Evolutionary conservation across 2,329 filamentous ascomycete genomes (phyloP).

Genomic region (Ophiostoma triangulosporum): DNA sequence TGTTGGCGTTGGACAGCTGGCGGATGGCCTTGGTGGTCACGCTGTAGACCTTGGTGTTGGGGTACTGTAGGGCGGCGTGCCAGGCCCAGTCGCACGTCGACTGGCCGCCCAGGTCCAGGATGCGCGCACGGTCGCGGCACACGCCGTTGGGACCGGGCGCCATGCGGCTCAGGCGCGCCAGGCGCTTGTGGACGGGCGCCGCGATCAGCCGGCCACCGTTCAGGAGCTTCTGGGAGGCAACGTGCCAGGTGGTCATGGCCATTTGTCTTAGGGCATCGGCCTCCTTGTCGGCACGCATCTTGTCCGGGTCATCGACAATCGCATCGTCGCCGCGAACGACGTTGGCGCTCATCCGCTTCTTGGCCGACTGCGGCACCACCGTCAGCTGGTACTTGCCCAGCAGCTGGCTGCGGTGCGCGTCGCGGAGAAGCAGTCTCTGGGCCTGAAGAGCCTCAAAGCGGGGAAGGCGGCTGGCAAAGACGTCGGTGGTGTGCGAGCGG

Average conservation of each 20-base stretch:
- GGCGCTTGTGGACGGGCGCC: constrained; percentile 48
- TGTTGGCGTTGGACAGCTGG: constrained; percentile 58
- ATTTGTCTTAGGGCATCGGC: constrained; percentile 65
- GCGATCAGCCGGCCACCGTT: constrained; percentile 52
- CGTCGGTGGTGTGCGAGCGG: constrained; percentile 53
- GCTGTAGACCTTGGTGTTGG: constrained; percentile 75
- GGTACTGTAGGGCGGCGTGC: constrained; percentile 78
- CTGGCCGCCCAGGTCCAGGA: constrained; percentile 80
- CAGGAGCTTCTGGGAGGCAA: constrained; percentile 45
- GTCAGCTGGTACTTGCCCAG: constrained; percentile 74
- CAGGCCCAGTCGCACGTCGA: constrained; percentile 88
- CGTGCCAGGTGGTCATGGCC: constrained; percentile 46
- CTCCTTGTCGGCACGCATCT: constrained; percentile 59
- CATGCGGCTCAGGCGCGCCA: constrained; percentile 40
- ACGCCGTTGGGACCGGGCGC: constrained; percentile 29
- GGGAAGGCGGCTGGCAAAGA: constrained; percentile 71
- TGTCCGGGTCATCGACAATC: constrained; percentile 48
- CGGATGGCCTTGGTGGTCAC: constrained; percentile 59
- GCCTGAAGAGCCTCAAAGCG: constrained; percentile 84
- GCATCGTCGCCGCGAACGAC: constrained; percentile 59
- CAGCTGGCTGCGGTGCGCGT: constrained; percentile 66
- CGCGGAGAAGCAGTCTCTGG: constrained; percentile 58
- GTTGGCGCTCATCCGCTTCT: constrained; percentile 58
- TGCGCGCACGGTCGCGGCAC: constrained; percentile 41
- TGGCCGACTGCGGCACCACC: constrained; percentile 52